Conservation (phyloP, 257 asterid genomes). For the Capsicum rhomboideum region DNA sequence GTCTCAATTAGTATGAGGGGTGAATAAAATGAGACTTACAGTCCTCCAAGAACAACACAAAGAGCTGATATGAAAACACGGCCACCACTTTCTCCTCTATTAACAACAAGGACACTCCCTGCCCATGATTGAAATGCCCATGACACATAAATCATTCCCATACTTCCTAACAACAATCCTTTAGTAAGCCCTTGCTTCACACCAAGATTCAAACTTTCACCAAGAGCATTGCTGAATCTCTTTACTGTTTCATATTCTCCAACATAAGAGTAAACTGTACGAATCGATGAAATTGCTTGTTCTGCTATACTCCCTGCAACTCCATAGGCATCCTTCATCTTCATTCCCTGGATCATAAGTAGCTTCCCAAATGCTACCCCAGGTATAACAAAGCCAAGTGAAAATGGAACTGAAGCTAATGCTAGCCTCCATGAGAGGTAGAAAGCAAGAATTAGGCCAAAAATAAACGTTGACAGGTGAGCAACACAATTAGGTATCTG, state of each 20-base stretch:
- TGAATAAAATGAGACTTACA: constrained; percentile 30
- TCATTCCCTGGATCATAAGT: constrained; percentile 43
- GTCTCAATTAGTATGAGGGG: neutral
- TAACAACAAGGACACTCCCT: constrained; percentile 54
- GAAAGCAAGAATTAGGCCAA: constrained; percentile 45
- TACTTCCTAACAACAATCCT: constrained; percentile 82
- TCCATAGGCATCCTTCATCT: constrained; percentile 44
- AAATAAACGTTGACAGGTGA: constrained; percentile 37
- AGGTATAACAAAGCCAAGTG: constrained; percentile 48
- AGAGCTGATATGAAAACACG: constrained; percentile 53
- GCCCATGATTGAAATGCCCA: constrained; percentile 85
- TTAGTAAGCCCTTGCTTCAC: constrained; percentile 56
- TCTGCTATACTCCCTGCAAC: constrained; percentile 62
- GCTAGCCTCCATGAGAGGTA: constrained; percentile 73
- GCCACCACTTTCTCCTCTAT: constrained; percentile 63
- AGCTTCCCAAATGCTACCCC: constrained; percentile 56
- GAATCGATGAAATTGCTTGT: constrained; percentile 58
- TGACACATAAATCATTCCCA: constrained; percentile 48
- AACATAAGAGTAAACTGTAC: constrained; percentile 71
- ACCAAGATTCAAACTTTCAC: constrained; percentile 42
- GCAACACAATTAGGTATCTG: constrained; percentile 65
- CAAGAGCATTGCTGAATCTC: constrained; percentile 47
- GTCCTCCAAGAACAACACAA: constrained; percentile 56
- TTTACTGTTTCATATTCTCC: constrained; percentile 49
- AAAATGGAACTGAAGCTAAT: constrained; percentile 58